Base-by-base conservation (phyloP, 176 grass and related monocot species). In the Carex littledalei region DNA sequence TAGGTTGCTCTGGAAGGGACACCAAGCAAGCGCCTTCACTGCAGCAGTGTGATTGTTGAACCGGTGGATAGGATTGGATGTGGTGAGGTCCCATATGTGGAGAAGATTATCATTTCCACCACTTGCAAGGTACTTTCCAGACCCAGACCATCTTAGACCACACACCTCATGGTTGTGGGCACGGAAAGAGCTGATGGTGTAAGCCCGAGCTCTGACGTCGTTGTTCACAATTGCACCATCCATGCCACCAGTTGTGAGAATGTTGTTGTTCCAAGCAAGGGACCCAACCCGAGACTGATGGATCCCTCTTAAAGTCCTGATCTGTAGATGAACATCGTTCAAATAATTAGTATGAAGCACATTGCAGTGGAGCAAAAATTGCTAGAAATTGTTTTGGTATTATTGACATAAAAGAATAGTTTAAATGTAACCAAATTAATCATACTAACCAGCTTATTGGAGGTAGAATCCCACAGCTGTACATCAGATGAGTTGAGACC, bases 1-100 rank as follows among this genome's bases (percentile, higher is more conserved):
- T 78, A 94, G n/a, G 70, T 89, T 94, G 55, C 84, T 91, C 82
- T 94, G 89, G 63, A 89, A 94, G 5, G 92, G 92, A 52, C 92
- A 91, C 92, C 92, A 94, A 26, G 92, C 87, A 82, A 94, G 92
- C 5, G 92, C 92, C 83, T 91, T 94, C 53, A 94, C 89, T 53
- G 89, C 89, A 68, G 87, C 67, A 26, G 78, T 84, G 82, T 94
- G 89, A 5, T 85, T 61, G 3, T 5, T 60, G 61, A 91, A 79
- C 62, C 89, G 84, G 29, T 94, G 81, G 16, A 90, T 82, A 82
- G 92, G 88, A 69, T 84, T 85, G n/a, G 89, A 70, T 82, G 84
- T 87, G 13, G 88, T 82, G 53, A 79, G 80, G 82, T 88, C 84
- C 91, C 91, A 93, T 75, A 91, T 89, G 70, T 94, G 80, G 58